These are phyloP conservation scores for Leptosphaerulina australis DNA, from an alignment of 2,329 filamentous ascomycete species.

Conservation along the genomic window DNA sequence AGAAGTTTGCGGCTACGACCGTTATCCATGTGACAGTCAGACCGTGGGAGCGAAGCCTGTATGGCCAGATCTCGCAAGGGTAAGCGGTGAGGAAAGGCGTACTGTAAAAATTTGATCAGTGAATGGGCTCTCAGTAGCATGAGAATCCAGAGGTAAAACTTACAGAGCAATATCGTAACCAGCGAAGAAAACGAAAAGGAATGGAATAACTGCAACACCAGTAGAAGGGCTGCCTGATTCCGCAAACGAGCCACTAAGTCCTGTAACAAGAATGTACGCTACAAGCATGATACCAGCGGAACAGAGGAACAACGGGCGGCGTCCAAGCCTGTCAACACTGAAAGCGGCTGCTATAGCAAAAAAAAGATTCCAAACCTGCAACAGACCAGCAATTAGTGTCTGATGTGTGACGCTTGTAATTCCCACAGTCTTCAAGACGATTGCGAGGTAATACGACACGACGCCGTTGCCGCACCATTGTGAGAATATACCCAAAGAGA, in stretches of 20 bases:
- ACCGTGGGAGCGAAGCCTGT: slow-evolving; percentile 27
- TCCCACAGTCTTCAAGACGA: slow-evolving; percentile 47
- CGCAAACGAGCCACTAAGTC: slow-evolving; percentile 43
- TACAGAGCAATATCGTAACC: slow-evolving; percentile 42
- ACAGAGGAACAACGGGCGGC: slow-evolving; percentile 52
- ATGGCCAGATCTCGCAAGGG: slow-evolving; percentile 43
- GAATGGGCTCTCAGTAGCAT: slow-evolving; percentile 59
- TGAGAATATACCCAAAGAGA: slow-evolving; percentile 45
- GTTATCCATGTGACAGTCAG: slow-evolving; percentile 47
- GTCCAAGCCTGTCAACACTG: slow-evolving; percentile 51
- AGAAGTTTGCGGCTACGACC: slow-evolving; percentile 12
- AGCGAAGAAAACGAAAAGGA: slow-evolving; percentile 24
- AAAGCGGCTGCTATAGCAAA: slow-evolving; percentile 47
- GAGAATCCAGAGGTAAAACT: slow-evolving; percentile 8
- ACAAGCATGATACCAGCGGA: slow-evolving; percentile 53
- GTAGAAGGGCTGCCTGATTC: not conserved
- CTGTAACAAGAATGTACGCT: slow-evolving; percentile 51
- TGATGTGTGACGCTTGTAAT: slow-evolving; percentile 44
- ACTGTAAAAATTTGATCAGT: slow-evolving; percentile 27
- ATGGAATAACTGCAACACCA: slow-evolving; percentile 19
- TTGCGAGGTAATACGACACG: slow-evolving; percentile 46
- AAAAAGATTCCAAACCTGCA: slow-evolving; percentile 50
- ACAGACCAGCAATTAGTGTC: slow-evolving; percentile 45
- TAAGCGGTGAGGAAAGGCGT: slow-evolving; percentile 39
- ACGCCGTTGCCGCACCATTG: slow-evolving; percentile 51